These are phyloP conservation scores for Suillus sp. DNA, from an alignment of 768 basidiomycete genomes.

Conservation along the genomic window DNA sequence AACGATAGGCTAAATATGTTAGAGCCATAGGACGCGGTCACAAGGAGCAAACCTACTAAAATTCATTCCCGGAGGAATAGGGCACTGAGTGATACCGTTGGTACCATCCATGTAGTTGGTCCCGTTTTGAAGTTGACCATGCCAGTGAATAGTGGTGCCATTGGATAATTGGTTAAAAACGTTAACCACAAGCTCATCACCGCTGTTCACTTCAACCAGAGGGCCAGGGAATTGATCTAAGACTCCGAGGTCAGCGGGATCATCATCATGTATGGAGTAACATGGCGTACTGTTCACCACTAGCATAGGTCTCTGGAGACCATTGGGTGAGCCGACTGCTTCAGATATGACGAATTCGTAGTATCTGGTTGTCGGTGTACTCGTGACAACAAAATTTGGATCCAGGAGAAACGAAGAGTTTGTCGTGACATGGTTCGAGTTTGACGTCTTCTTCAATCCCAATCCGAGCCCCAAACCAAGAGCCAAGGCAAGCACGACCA, in stretches of 20 bases:
- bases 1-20: constrained; percentile 34
- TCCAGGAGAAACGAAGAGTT: constrained; percentile 35
- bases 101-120: constrained; percentile 54
- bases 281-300: constrained; percentile 45
- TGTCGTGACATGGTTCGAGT: constrained; percentile 20
- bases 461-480: constrained; percentile 34
- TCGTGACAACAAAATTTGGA: constrained; percentile 27
- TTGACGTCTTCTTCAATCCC: constrained; percentile 26
- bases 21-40: not conserved
- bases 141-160: constrained; percentile 38
- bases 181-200: constrained; percentile 37
- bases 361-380: constrained; percentile 41
- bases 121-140: constrained; percentile 42
- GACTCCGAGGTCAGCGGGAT: constrained; percentile 8
- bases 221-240: constrained; percentile 39
- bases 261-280: not conserved
- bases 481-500: constrained; percentile 24
- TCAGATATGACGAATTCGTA: constrained; percentile 46
- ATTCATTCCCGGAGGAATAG: constrained; percentile 52
- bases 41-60: constrained; percentile 25
- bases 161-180: constrained; percentile 36
- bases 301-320: constrained; percentile 42
- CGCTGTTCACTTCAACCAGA: constrained; percentile 37
- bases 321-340: constrained; percentile 43
- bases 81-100: constrained; percentile 49